phyloP scores from a whole-genome alignment of 495 filamentous ascomycete genomes.

The Aspergillus biplanus region DNA sequence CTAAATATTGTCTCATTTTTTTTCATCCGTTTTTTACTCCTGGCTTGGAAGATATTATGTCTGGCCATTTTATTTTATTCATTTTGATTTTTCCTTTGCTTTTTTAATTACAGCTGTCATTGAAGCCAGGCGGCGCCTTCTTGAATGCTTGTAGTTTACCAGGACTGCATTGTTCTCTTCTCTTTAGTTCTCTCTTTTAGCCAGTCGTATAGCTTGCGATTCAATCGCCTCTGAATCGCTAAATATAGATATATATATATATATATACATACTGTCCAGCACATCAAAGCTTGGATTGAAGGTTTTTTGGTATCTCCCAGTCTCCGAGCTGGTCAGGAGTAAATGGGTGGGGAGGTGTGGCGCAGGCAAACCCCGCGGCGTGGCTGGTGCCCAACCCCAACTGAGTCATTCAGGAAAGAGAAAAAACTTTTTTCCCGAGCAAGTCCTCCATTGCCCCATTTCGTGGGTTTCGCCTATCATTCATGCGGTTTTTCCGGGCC shows the following conservation, averaged over 20 bases:
- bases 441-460: constrained; percentile 11
- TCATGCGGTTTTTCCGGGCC: constrained; percentile 23
- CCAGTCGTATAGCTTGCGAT: too few species aligned
- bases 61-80: neutral
- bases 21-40: neutral
- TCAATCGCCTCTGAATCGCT: too few species aligned
- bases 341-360: constrained; percentile 11
- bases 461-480: constrained; percentile 18
- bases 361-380: constrained; percentile 1
- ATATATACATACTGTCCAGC: neutral
- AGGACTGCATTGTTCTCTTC: neutral
- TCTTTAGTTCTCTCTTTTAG: neutral
- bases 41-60: too few species aligned
- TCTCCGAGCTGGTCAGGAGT: too few species aligned
- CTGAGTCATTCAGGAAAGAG: constrained; percentile 19
- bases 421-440: constrained; percentile 21
- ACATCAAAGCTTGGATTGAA: too few species aligned
- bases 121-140: neutral
- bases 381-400: constrained; percentile 6
- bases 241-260: neutral
- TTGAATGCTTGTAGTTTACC: neutral
- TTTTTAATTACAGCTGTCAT: neutral
- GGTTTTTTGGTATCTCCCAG: too few species aligned
- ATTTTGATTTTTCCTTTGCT: neutral
- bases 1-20: neutral